Percentiles rank a stretch among this genome's conserved stretches.
These are phyloP conservation scores for Entomortierella lignicola DNA, from an alignment of 192 early-diverging fungal genomes.

Conservation along the genomic window DNA sequence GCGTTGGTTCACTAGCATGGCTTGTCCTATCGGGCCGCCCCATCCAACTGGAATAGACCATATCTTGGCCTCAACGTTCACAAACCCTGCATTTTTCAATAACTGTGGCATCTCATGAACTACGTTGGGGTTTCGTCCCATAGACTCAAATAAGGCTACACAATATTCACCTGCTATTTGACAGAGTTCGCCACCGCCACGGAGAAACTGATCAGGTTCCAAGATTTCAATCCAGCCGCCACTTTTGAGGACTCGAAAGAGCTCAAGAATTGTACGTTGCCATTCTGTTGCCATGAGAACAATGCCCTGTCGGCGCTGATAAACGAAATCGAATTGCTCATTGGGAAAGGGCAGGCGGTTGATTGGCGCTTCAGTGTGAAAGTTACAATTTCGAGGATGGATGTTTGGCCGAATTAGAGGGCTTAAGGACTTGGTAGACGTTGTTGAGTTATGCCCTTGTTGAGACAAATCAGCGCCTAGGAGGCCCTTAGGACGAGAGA, in stretches of 20 bases:
- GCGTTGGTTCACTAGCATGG: constrained; percentile 37
- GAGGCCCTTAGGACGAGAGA: constrained; percentile 24
- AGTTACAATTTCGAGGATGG: constrained; percentile 29
- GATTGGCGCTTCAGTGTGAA: constrained; percentile 24
- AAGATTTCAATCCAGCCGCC: constrained; percentile 51
- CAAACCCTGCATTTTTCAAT: constrained; percentile 29
- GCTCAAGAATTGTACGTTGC: constrained; percentile 41
- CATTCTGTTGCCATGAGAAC: constrained; percentile 39
- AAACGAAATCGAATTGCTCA: constrained; percentile 56
- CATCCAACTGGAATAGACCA: constrained; percentile 42
- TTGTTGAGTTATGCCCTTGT: constrained; percentile 9
- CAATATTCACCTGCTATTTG: constrained; percentile 43
- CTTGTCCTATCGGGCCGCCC: constrained; percentile 36
- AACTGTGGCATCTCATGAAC: constrained; percentile 37
- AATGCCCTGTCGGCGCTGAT: constrained; percentile 43
- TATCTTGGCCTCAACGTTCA: constrained; percentile 26
- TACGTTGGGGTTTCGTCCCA: constrained; percentile 46
- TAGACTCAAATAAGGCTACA: constrained; percentile 33
- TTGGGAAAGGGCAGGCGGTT: constrained; percentile 49
- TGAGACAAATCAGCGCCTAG: constrained; percentile 44
- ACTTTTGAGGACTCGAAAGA: constrained; percentile 43
- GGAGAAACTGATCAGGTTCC: constrained; percentile 37
- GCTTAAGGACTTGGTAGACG: not conserved
- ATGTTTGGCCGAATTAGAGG: constrained; percentile 13
- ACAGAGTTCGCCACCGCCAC: constrained; percentile 38